These are phyloP conservation scores for Marasmius oreades DNA, from an alignment of 1,284 basidiomycete species.

Conservation along the genomic window DNA sequence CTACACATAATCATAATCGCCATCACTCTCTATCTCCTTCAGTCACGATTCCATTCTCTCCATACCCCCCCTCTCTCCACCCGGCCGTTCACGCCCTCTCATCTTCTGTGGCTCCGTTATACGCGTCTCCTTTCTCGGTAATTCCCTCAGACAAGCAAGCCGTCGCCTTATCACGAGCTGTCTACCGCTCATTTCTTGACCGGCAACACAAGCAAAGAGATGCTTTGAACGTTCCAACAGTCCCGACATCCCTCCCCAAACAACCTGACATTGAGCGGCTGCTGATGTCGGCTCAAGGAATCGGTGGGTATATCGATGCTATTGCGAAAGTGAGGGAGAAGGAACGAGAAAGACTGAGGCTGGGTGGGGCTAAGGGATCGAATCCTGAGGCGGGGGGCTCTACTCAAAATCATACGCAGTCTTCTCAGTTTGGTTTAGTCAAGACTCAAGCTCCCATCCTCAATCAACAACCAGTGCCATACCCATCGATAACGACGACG, in stretches of 20 bases:
- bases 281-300: slow-evolving; percentile 48
- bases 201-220: background rate
- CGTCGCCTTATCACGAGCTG: background rate
- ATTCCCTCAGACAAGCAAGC: background rate
- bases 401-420: slow-evolving; percentile 25
- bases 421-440: background rate
- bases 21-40: background rate
- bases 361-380: slow-evolving; percentile 46
- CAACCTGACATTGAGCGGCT: slow-evolving; percentile 23
- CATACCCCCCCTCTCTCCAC: background rate
- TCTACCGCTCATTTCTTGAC: background rate
- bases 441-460: background rate
- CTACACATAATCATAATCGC: background rate
- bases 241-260: slow-evolving; percentile 7
- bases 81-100: background rate
- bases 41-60: background rate
- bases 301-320: slow-evolving; percentile 65
- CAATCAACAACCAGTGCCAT: background rate
- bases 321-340: slow-evolving; percentile 67
- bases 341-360: slow-evolving; percentile 66
- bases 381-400: slow-evolving; percentile 30
- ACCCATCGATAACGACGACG: slow-evolving; percentile 21
- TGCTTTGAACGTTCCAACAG: background rate
- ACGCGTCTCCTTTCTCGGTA: background rate
- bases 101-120: background rate